These are phyloP conservation scores for Digitaria exilis DNA, from an alignment of 202 grass and related monocot species.

Conservation along the genomic window DNA sequence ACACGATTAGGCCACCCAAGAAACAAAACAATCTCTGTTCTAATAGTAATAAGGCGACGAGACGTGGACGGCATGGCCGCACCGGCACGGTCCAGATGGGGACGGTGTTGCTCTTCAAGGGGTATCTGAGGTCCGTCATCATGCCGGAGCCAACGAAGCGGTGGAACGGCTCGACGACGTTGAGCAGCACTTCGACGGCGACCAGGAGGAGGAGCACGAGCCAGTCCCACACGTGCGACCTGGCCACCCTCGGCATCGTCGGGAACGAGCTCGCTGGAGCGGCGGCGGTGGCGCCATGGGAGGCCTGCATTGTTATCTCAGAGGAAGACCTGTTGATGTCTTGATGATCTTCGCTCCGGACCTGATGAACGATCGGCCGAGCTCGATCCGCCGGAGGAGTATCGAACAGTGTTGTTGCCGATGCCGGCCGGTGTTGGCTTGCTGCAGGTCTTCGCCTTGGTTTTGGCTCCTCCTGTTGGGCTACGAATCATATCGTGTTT, in stretches of 20 bases:
- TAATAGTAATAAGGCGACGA: too few species aligned
- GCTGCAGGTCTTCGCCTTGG: too few species aligned
- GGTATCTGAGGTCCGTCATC: slow-evolving; percentile 81
- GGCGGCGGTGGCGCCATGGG: not conserved
- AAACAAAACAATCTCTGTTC: not conserved
- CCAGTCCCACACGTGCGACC: slow-evolving; percentile 72
- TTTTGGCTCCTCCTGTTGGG: too few species aligned
- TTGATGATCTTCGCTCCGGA: too few species aligned
- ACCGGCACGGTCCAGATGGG: slow-evolving; percentile 79
- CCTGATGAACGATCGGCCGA: too few species aligned
- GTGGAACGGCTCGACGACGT: slow-evolving; percentile 84
- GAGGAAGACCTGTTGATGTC: too few species aligned
- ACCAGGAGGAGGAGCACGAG: slow-evolving; percentile 54
- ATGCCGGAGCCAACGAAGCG: slow-evolving; percentile 76
- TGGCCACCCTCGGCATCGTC: slow-evolving; percentile 38
- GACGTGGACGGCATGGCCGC: not conserved
- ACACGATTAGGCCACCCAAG: too few species aligned
- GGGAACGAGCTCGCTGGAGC: slow-evolving; percentile 8
- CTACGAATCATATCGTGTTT: too few species aligned
- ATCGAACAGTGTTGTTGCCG: too few species aligned
- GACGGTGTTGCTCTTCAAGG: slow-evolving; percentile 82
- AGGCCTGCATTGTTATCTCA: too few species aligned
- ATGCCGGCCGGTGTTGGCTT: too few species aligned
- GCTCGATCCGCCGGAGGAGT: too few species aligned
- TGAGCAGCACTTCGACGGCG: slow-evolving; percentile 52